Evolutionary conservation across 768 basidiomycete species (phyloP).

Genomic region (Podaxis sp.): DNA sequence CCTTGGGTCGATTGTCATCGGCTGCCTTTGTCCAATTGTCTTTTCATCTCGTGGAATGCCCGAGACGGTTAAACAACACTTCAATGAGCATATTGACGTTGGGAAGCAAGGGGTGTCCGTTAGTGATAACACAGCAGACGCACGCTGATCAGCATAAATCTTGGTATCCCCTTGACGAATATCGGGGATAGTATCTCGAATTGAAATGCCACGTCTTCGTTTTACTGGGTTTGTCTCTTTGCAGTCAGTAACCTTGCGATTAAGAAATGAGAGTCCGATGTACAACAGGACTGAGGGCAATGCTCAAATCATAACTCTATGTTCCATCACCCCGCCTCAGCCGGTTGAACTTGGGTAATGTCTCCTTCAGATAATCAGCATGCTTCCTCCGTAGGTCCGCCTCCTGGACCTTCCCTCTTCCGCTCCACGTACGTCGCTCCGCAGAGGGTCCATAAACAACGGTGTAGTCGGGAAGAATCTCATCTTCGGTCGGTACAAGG

Average conservation of each 20-base stretch:
- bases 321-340: conserved; percentile 56
- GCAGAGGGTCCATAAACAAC: conserved; percentile 76
- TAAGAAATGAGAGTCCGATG: not conserved
- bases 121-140: no score
- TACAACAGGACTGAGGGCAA: not conserved
- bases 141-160: no score
- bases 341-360: conserved; percentile 86
- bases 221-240: not conserved
- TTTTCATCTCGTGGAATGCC: not conserved
- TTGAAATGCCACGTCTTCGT: conserved; percentile 19
- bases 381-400: conserved; percentile 82
- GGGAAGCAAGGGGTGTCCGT: no score
- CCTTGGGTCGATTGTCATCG: not conserved
- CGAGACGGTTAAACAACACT: not conserved
- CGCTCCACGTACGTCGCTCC: conserved; percentile 80
- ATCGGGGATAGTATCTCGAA: no score
- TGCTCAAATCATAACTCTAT: conserved; percentile 19
- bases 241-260: not conserved
- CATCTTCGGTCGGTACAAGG: conserved; percentile 73
- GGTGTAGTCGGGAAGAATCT: conserved; percentile 77
- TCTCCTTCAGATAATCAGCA: conserved; percentile 87
- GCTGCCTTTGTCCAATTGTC: not conserved
- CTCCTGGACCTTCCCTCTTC: conserved; percentile 79
- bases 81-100: not conserved
- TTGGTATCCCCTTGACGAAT: no score